phyloP scores from a whole-genome alignment of 2,329 filamentous ascomycete genomes.

The Aspergillus costaricaensis region DNA sequence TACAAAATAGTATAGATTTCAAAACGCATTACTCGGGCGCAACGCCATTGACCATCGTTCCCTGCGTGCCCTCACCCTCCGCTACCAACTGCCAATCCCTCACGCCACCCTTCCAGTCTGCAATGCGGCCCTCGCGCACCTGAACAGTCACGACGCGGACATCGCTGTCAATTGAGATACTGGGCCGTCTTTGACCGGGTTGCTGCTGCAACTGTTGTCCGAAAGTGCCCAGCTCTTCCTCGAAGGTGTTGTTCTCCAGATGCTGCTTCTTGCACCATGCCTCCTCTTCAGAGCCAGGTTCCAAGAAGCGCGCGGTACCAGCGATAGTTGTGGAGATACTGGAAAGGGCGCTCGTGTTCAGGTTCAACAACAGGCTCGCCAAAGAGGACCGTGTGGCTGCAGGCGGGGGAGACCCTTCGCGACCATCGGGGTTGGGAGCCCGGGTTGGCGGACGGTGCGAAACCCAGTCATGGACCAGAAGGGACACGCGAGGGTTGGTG shows the following conservation, averaged over 20 bases:
- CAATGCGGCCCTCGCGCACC: slow-evolving; percentile 82
- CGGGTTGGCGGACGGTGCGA: slow-evolving; percentile 85
- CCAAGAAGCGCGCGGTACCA: slow-evolving; percentile 75
- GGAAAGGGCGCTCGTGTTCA: slow-evolving; percentile 85
- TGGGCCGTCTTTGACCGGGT: slow-evolving; percentile 38
- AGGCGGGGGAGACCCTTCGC: slow-evolving; percentile 64
- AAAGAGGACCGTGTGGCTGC: slow-evolving; percentile 69
- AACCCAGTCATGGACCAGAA: slow-evolving; percentile 98
- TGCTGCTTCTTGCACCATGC: slow-evolving; percentile 79
- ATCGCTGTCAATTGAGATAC: slow-evolving; percentile 72
- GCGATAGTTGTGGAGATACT: slow-evolving; percentile 93
- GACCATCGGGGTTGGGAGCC: slow-evolving; percentile 53
- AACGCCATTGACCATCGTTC: slow-evolving; percentile 34
- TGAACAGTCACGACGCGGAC: slow-evolving; percentile 84
- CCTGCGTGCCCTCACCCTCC: slow-evolving; percentile 29
- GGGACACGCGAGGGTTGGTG: slow-evolving; percentile 81
- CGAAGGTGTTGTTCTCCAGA: slow-evolving; percentile 89
- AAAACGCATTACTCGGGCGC: not conserved
- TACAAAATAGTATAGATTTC: not conserved
- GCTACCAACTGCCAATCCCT: slow-evolving; percentile 67
- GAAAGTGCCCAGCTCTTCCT: slow-evolving; percentile 52
- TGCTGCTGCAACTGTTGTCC: slow-evolving; percentile 36
- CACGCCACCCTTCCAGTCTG: slow-evolving; percentile 93
- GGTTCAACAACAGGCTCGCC: slow-evolving; percentile 79
- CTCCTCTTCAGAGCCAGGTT: slow-evolving; percentile 76